phyloP scores from a whole-genome alignment of 2,329 filamentous ascomycete genomes.

The Fusarium marasasianum region DNA sequence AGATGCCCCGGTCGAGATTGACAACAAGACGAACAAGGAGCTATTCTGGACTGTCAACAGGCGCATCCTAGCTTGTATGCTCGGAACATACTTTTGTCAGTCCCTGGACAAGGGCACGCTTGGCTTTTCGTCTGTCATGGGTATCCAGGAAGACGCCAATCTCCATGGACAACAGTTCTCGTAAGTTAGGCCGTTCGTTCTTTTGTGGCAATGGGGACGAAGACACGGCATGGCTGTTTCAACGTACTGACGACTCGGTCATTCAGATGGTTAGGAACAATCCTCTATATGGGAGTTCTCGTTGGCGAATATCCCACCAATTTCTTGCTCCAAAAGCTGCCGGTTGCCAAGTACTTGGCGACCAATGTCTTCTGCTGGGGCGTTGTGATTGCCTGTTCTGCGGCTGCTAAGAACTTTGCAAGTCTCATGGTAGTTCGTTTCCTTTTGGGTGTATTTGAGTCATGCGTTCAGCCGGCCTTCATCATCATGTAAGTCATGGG shows the following conservation, averaged over 20 bases:
- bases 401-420: slow-evolving; percentile 51
- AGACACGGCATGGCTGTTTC: background rate
- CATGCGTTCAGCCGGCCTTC: slow-evolving; percentile 56
- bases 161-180: background rate
- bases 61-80: background rate
- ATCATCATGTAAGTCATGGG: slow-evolving; percentile 48
- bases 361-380: slow-evolving; percentile 57
- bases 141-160: background rate
- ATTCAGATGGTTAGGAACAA: slow-evolving; percentile 60
- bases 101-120: background rate
- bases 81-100: background rate
- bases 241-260: background rate
- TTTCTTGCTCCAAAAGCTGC: slow-evolving; percentile 56
- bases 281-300: slow-evolving; percentile 53
- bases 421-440: slow-evolving; percentile 54
- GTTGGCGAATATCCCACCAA: slow-evolving; percentile 58
- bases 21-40: background rate
- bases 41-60: background rate
- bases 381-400: slow-evolving; percentile 47
- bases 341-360: slow-evolving; percentile 55
- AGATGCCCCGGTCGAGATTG: background rate
- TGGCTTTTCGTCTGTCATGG: background rate
- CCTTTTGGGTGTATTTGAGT: slow-evolving; percentile 57
- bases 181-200: background rate
- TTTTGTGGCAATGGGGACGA: too few relatives aligned